phyloP scores from a whole-genome alignment of 176 grass and related monocot genomes.

The Cenchrus americanus region DNA sequence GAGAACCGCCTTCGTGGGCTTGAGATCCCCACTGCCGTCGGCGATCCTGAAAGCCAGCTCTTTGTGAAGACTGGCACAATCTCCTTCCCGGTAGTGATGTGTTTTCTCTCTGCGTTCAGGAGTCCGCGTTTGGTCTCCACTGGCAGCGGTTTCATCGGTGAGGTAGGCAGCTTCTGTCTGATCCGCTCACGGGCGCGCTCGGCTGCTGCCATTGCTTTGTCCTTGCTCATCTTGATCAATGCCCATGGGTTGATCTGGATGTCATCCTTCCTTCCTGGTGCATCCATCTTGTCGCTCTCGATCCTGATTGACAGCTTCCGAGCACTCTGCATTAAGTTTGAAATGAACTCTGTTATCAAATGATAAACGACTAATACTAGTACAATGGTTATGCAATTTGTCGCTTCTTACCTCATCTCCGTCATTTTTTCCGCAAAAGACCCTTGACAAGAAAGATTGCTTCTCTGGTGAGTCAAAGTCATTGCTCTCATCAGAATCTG shows the following conservation, averaged over 20 bases:
- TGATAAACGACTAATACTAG: neutral
- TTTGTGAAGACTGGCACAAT: constrained; percentile 60
- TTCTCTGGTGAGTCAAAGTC: constrained; percentile 77
- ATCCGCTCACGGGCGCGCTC: constrained; percentile 82
- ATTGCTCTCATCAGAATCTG: constrained; percentile 69
- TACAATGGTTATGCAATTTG: neutral
- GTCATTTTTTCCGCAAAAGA: constrained; percentile 61
- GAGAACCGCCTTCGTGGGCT: constrained; percentile 83
- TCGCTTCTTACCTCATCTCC: constrained; percentile 55
- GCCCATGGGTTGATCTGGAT: constrained; percentile 88
- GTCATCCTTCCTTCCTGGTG: constrained; percentile 57
- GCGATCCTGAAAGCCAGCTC: constrained; percentile 68
- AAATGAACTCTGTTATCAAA: constrained; percentile 41
- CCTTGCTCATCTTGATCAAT: constrained; percentile 87
- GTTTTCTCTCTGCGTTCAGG: constrained; percentile 55
- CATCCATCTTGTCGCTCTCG: constrained; percentile 59
- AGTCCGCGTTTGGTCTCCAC: constrained; percentile 84
- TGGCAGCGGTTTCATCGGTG: constrained; percentile 78
- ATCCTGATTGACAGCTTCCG: constrained; percentile 82
- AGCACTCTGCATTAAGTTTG: constrained; percentile 57
- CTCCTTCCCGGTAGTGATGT: constrained; percentile 49
- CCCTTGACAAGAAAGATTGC: constrained; percentile 57
- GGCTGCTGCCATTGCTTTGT: constrained; percentile 78
- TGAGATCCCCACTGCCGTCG: constrained; percentile 50
- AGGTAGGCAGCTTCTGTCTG: constrained; percentile 53